Conservation (phyloP, 768 basidiomycete species). For the Suillus weaverae region DNA sequence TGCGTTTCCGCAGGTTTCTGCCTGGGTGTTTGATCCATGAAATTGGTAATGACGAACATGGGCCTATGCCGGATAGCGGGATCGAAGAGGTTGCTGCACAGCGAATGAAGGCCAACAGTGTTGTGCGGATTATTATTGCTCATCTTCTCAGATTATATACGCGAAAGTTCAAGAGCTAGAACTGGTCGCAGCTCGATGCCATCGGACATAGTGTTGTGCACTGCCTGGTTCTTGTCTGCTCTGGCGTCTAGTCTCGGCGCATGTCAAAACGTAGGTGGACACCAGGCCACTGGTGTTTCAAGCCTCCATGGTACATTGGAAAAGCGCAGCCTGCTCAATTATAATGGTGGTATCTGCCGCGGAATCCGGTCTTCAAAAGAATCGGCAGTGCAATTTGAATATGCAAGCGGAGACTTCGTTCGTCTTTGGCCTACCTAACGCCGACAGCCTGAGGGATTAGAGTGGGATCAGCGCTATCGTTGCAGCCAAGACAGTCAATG, state of each 20-base stretch:
- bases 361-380: background rate
- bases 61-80: background rate
- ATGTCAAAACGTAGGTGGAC: no score
- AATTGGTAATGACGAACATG: constrained; percentile 34
- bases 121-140: no score
- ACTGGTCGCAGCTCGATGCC: no score
- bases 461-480: background rate
- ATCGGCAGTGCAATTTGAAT: background rate
- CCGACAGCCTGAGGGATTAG: background rate
- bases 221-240: no score
- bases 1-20: background rate
- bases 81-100: background rate
- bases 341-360: no score
- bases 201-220: no score
- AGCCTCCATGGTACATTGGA: no score
- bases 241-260: no score
- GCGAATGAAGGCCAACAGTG: no score
- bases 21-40: background rate
- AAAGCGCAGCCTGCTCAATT: no score
- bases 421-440: background rate
- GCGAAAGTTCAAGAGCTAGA: constrained; percentile 66
- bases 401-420: background rate
- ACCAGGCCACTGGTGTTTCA: no score
- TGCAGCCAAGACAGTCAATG: no score
- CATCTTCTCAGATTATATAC: constrained; percentile 61